Evolutionary conservation across 164 flowering plant species (phyloP).

Genomic region (Vitis riparia): DNA sequence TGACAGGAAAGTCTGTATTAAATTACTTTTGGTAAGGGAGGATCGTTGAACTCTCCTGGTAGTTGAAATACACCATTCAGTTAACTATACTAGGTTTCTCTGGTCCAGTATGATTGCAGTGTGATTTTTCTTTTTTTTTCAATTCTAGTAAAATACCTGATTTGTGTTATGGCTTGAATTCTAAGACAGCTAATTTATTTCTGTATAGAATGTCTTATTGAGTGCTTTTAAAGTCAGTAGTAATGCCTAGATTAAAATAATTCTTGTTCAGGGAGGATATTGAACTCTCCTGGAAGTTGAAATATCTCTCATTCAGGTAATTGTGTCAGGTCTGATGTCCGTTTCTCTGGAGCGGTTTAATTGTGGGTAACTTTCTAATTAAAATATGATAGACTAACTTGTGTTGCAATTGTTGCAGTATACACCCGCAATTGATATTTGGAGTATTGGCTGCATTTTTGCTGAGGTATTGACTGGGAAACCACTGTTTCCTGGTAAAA

Average conservation of each 20-base stretch:
- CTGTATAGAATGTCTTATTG: slow-evolving; percentile 19
- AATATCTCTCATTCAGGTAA: slow-evolving; percentile 54
- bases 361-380: slow-evolving; percentile 9
- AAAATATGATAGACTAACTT: neutral
- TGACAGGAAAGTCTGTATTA: too few species aligned
- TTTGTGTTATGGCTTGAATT: slow-evolving; percentile 1
- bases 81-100: neutral
- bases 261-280: slow-evolving; percentile 68
- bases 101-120: neutral
- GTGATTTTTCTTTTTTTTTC: too few species aligned
- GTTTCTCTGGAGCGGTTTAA: slow-evolving; percentile 23
- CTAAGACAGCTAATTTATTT: slow-evolving; percentile 3
- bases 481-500: slow-evolving; percentile 80
- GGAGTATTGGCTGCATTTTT: slow-evolving; percentile 81
- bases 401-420: slow-evolving; percentile 41
- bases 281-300: slow-evolving; percentile 71
- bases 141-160: neutral
- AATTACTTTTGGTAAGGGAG: too few species aligned
- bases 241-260: slow-evolving; percentile 55
- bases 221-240: slow-evolving; percentile 33
- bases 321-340: slow-evolving; percentile 34
- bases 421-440: slow-evolving; percentile 75
- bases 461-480: slow-evolving; percentile 71
- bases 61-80: too few species aligned
- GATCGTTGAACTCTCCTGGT: too few species aligned